Evolutionary conservation across 2,329 filamentous ascomycete species (phyloP), one percentile per base, ranked within the genome.

Genomic region (Fonsecaea erecta): DNA sequence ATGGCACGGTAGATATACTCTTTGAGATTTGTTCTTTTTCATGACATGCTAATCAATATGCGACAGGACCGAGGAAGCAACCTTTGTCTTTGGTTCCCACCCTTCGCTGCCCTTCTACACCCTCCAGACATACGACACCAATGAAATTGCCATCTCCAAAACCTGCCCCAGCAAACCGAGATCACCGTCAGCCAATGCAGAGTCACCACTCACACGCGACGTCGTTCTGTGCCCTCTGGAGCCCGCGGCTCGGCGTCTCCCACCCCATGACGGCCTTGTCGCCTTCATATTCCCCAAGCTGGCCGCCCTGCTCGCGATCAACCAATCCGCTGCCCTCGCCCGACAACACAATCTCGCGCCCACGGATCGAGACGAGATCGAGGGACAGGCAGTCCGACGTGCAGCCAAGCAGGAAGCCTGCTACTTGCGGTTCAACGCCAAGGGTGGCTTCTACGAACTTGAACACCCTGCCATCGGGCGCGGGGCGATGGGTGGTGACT

Each of bases 281-380:
- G 75, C 80, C 0, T 74, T 77, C 28, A 75, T 83, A 51, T 82
- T 82, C 67, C 81, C 81, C n/a, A 79, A 80, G 55, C 72, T 83
- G 18, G 81, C 81, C 14, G 81, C 79, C 52, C 80, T 83, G 72
- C 73, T 82, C 21, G 81, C 81, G 7, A 78, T 82, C 32, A 80
- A 83, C 46, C 77, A 82, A 59, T 78, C 79, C 12, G 73, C 73
- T 12, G 76, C 77, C 14, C 68, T 81, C 32, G 75, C 77, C 24
- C 75, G 76, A 46, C 69, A 78, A 54, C 77, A 82, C 60, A 69
- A 74, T 11, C 74, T 83, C 7, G 71, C 77, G 2, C 76, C 78
- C 14, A 73, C 76, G 3, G 76, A 81, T 24, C 76, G 79, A 16
- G 73, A 77, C 34, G 76, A 81, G 24, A 74, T 80, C 3, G 78